A percentile compares a stretch with the other conserved stretches of the same genome.
Evolutionary conservation across 805 yeast genomes (phyloP).

Genomic region (Starmerella powellii): DNA sequence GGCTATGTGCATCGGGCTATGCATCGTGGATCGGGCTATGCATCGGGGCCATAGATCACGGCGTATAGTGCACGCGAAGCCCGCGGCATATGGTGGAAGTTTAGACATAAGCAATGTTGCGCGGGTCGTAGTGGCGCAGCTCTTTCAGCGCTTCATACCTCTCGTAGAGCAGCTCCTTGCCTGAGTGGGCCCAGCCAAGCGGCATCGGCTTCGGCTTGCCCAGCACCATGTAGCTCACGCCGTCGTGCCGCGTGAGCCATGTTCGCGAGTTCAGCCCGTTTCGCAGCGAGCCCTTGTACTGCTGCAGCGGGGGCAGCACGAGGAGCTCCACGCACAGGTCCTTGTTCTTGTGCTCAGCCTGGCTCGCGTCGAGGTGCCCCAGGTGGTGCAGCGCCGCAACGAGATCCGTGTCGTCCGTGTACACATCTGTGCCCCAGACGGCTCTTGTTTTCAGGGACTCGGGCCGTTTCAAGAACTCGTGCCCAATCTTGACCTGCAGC

Average conservation of each 20-base stretch:
- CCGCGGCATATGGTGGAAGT: too few relatives aligned
- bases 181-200: slow-evolving; percentile 14
- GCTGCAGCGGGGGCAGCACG: slow-evolving; percentile 55
- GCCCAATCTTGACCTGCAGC: slow-evolving; percentile 48
- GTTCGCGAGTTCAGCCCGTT: slow-evolving; percentile 62
- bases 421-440: slow-evolving; percentile 87
- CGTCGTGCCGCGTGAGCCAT: slow-evolving; percentile 69
- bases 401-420: slow-evolving; percentile 87
- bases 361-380: slow-evolving; percentile 39
- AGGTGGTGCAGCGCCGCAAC: slow-evolving; percentile 62
- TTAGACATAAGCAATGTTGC: slow-evolving; percentile 4
- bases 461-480: slow-evolving; percentile 29
- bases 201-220: slow-evolving; percentile 13
- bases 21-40: too few relatives aligned
- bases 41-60: too few relatives aligned
- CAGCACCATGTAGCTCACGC: slow-evolving; percentile 55
- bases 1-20: too few relatives aligned
- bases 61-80: too few relatives aligned
- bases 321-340: slow-evolving; percentile 49
- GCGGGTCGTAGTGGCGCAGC: slow-evolving; percentile 9
- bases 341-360: slow-evolving; percentile 23
- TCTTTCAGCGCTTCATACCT: slow-evolving; percentile 10
- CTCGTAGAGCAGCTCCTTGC: slow-evolving; percentile 3
- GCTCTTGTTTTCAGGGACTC: slow-evolving; percentile 35
- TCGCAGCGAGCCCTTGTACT: slow-evolving; percentile 52